phyloP scores from a whole-genome alignment of 2,329 filamentous ascomycete species.

The Podosphaera aphanis region DNA sequence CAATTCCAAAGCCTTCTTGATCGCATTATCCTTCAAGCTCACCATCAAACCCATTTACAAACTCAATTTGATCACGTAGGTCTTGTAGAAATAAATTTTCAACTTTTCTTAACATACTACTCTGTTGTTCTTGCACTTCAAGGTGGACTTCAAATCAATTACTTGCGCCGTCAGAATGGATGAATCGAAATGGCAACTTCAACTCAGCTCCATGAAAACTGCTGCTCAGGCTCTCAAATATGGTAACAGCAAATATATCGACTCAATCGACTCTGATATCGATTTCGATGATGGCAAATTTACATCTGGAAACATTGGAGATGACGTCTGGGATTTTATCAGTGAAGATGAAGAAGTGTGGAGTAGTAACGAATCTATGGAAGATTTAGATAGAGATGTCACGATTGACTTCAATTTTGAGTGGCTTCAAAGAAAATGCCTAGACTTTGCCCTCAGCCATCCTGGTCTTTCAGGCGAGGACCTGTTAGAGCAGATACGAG shows the following conservation, averaged over 20 bases:
- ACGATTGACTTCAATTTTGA: slow-evolving; percentile 26
- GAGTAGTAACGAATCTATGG: slow-evolving; percentile 40
- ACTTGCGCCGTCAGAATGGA: slow-evolving; percentile 2
- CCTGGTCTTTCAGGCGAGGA: slow-evolving; percentile 43
- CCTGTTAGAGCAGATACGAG: slow-evolving; percentile 56
- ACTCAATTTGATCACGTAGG: neutral
- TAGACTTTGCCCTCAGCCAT: slow-evolving; percentile 36
- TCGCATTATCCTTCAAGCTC: neutral
- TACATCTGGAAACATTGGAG: slow-evolving; percentile 33
- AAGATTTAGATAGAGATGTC: slow-evolving; percentile 16
- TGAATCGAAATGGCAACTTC: slow-evolving; percentile 56
- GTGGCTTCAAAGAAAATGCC: slow-evolving; percentile 54
- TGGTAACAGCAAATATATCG: slow-evolving; percentile 20
- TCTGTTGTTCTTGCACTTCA: neutral
- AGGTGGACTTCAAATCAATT: neutral
- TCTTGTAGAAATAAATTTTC: neutral
- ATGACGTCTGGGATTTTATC: slow-evolving; percentile 86
- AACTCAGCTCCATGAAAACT: slow-evolving; percentile 66
- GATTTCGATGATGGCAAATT: slow-evolving; percentile 36
- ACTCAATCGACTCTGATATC: slow-evolving; percentile 31
- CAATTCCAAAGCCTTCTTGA: neutral
- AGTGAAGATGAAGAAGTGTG: slow-evolving; percentile 47
- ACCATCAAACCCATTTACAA: neutral
- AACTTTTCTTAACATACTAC: neutral
- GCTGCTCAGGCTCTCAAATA: slow-evolving; percentile 52